phyloP scores from a whole-genome alignment of 208 protist species.

The Novymonas esmeraldas region DNA sequence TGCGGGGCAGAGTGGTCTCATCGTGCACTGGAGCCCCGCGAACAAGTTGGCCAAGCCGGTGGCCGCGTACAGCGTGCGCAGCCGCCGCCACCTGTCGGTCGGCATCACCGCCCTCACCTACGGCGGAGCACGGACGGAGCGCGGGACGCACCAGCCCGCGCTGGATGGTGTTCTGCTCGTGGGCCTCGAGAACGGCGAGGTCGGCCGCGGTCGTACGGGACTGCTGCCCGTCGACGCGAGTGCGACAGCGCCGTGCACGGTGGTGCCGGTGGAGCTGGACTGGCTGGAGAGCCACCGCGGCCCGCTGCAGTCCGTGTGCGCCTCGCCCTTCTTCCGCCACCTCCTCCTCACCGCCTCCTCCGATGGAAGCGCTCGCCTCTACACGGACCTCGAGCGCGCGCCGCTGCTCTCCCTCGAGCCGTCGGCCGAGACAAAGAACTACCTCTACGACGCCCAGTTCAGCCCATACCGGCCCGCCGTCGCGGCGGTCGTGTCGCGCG shows the following conservation, averaged over 20 bases:
- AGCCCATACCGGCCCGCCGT: slow-evolving; percentile 88
- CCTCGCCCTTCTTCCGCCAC: slow-evolving; percentile 89
- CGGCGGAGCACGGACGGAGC: slow-evolving; percentile 25
- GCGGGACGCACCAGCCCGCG: slow-evolving; percentile 39
- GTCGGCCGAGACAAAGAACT: slow-evolving; percentile 80
- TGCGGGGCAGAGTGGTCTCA: slow-evolving; percentile 71
- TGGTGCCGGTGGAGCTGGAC: slow-evolving; percentile 65
- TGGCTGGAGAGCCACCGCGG: slow-evolving; percentile 77
- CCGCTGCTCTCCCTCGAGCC: slow-evolving; percentile 81
- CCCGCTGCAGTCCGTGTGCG: slow-evolving; percentile 73
- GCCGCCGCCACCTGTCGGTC: slow-evolving; percentile 45
- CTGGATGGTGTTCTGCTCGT: slow-evolving; percentile 68
- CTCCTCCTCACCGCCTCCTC: slow-evolving; percentile 87
- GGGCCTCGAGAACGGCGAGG: slow-evolving; percentile 88
- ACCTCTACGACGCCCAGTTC: slow-evolving; percentile 81
- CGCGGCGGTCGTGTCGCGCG: slow-evolving; percentile 78
- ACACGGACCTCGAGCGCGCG: slow-evolving; percentile 72
- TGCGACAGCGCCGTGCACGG: slow-evolving; percentile 11
- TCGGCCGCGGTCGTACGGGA: slow-evolving; percentile 71
- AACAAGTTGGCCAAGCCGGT: slow-evolving; percentile 74
- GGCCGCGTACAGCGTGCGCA: slow-evolving; percentile 59
- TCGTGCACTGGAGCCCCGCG: slow-evolving; percentile 72
- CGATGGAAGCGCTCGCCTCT: slow-evolving; percentile 84
- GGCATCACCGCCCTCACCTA: slow-evolving; percentile 73
- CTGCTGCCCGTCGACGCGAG: slow-evolving; percentile 30